phyloP scores from a whole-genome alignment of 371 early-diverging fungal species.

The Rhizopus arrhizus region DNA sequence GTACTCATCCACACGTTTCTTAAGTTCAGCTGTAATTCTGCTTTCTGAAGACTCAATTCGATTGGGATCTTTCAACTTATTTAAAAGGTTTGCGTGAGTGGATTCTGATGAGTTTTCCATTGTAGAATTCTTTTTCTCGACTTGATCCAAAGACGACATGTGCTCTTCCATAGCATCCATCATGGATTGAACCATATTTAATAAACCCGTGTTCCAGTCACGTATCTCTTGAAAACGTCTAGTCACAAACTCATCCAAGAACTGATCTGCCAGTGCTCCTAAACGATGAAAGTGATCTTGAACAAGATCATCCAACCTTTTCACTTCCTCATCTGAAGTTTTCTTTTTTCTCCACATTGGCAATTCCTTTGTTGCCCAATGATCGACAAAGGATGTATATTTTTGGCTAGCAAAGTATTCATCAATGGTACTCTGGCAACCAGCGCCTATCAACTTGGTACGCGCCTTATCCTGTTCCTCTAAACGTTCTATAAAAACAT shows the following conservation, averaged over 20 bases:
- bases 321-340: conserved; percentile 31
- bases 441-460: conserved; percentile 39
- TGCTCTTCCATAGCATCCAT: conserved; percentile 46
- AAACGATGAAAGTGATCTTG: conserved; percentile 49
- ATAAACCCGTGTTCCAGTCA: conserved; percentile 34
- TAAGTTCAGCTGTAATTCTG: conserved; percentile 35
- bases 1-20: conserved; percentile 30
- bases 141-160: conserved; percentile 28
- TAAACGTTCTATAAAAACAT: conserved; percentile 47
- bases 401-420: conserved; percentile 33
- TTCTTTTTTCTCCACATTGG: conserved; percentile 30
- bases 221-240: conserved; percentile 32
- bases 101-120: not conserved
- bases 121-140: not conserved
- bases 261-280: conserved; percentile 15
- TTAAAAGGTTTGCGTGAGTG: conserved; percentile 9
- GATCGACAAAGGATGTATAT: conserved; percentile 33
- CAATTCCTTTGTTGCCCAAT: conserved; percentile 26
- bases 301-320: conserved; percentile 59
- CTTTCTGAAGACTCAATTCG: conserved; percentile 41
- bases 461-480: conserved; percentile 37
- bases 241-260: conserved; percentile 35
- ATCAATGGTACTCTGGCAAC: conserved; percentile 36
- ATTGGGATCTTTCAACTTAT: conserved; percentile 27
- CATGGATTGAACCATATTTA: conserved; percentile 43